Evolutionary conservation across 495 filamentous ascomycete species (phyloP).

Genomic region (Penicillium salamii): DNA sequence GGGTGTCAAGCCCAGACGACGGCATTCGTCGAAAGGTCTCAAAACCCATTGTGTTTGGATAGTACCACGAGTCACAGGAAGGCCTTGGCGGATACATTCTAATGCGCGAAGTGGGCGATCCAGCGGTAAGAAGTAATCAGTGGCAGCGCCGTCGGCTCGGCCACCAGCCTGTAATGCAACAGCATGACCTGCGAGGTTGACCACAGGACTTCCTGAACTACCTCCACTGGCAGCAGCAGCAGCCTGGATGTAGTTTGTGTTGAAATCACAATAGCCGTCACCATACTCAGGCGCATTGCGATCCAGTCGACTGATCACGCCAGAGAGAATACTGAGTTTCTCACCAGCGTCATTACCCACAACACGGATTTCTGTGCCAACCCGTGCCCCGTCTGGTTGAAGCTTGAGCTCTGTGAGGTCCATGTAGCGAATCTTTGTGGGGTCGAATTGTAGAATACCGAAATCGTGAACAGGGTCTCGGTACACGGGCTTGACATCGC

Average conservation of each 20-base stretch:
- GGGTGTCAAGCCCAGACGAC: constrained; percentile 77
- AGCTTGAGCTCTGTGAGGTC: constrained; percentile 74
- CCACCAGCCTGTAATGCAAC: constrained; percentile 95
- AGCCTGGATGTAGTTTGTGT: constrained; percentile 99
- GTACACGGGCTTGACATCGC: constrained; percentile 96
- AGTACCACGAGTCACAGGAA: constrained; percentile 80
- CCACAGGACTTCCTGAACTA: constrained; percentile 94
- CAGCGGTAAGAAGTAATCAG: constrained; percentile 95
- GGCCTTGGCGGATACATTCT: constrained; percentile 73
- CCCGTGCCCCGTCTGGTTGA: constrained; percentile 82
- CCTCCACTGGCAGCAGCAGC: constrained; percentile 94
- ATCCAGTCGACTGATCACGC: constrained; percentile 93
- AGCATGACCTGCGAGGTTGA: constrained; percentile 90
- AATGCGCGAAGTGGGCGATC: constrained; percentile 86
- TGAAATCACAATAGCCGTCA: constrained; percentile 98
- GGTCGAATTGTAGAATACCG: constrained; percentile 92
- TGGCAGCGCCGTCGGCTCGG: constrained; percentile 88
- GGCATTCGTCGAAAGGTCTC: constrained; percentile 97
- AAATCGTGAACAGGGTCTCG: constrained; percentile 99
- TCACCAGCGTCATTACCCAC: constrained; percentile 99
- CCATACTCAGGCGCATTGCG: constrained; percentile 97
- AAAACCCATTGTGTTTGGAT: constrained; percentile 97
- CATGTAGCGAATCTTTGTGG: constrained; percentile 95
- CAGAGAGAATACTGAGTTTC: constrained; percentile 96
- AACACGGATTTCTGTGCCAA: constrained; percentile 91